phyloP scores from a whole-genome alignment of 2,329 filamentous ascomycete genomes.

The Aspergillus aculeatinus region DNA sequence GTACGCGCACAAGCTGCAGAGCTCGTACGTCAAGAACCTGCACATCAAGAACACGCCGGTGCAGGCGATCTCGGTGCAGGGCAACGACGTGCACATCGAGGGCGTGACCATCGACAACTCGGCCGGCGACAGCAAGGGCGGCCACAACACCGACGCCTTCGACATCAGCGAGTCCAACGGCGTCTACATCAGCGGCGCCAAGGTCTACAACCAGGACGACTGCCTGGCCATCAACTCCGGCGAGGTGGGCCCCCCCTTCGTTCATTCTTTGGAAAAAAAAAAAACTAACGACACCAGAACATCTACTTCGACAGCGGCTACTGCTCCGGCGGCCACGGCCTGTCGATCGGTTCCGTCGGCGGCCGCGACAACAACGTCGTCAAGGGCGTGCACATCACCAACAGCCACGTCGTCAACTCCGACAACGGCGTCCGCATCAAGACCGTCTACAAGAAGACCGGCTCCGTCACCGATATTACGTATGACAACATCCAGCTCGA shows the following conservation, averaged over 20 bases:
- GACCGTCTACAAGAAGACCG: slow-evolving; percentile 40
- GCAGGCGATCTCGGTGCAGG: slow-evolving; percentile 40
- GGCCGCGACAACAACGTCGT: slow-evolving; percentile 54
- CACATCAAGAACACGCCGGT: slow-evolving; percentile 44
- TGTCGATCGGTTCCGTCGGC: slow-evolving; percentile 42
- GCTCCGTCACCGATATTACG: slow-evolving; percentile 16
- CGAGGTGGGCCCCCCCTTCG: slow-evolving; percentile 6
- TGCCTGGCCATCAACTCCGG: slow-evolving; percentile 32
- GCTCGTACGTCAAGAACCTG: slow-evolving; percentile 40
- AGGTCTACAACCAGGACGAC: slow-evolving; percentile 47
- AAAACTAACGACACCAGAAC: slow-evolving; percentile 5
- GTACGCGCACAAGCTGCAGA: slow-evolving; percentile 40
- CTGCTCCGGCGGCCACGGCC: slow-evolving; percentile 42
- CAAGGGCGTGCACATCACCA: slow-evolving; percentile 50
- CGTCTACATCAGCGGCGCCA: slow-evolving; percentile 46
- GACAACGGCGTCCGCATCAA: slow-evolving; percentile 43
- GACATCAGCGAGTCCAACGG: slow-evolving; percentile 48
- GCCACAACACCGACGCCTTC: slow-evolving; percentile 52
- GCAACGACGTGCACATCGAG: slow-evolving; percentile 33
- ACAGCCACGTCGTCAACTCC: slow-evolving; percentile 50
- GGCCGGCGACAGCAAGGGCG: slow-evolving; percentile 37
- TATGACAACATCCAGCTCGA: slow-evolving; percentile 47
- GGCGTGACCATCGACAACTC: slow-evolving; percentile 42
- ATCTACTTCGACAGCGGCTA: slow-evolving; percentile 25
- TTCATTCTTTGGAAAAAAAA: neutral